Conservation (phyloP, 768 basidiomycete genomes). For the Scleroderma citrinum region DNA sequence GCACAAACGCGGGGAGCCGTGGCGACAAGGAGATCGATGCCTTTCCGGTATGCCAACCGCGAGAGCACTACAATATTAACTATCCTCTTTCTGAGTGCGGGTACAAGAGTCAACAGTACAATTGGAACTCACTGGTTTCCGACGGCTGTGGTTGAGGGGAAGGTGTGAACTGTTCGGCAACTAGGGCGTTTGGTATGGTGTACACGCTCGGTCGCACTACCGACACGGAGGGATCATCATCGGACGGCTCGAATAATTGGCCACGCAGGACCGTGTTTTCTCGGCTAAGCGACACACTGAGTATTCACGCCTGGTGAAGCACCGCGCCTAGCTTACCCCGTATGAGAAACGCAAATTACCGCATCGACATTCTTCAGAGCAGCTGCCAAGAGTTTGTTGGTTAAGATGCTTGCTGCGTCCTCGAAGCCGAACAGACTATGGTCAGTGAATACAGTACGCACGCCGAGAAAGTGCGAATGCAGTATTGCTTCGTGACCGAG, state of each 20-base stretch:
- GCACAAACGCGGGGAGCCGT: conserved; percentile 87
- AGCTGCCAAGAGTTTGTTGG: conserved; percentile 89
- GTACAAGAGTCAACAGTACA: background rate
- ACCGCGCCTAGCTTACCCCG: conserved; percentile 52
- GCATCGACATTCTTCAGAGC: conserved; percentile 88
- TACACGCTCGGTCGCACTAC: conserved; percentile 59
- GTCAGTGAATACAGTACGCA: conserved; percentile 93
- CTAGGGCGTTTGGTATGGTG: conserved; percentile 91
- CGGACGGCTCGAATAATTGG: conserved; percentile 54
- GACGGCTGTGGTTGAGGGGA: conserved; percentile 35
- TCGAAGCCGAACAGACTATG: conserved; percentile 96
- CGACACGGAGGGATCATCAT: conserved; percentile 38
- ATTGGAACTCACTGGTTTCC: conserved; percentile 48
- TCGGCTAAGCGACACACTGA: conserved; percentile 47
- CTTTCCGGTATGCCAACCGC: conserved; percentile 91
- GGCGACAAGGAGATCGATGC: conserved; percentile 91
- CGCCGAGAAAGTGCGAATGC: conserved; percentile 79
- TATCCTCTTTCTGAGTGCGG: conserved; percentile 22
- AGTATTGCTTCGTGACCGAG: conserved; percentile 91
- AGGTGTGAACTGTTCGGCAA: conserved; percentile 83
- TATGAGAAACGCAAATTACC: conserved; percentile 94
- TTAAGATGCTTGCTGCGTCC: conserved; percentile 93
- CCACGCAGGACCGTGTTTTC: conserved; percentile 94
- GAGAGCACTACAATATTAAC: conserved; percentile 91
- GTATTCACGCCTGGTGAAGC: background rate